phyloP scores from a whole-genome alignment of 2,329 filamentous ascomycete species.

The Shiraia sp. region DNA sequence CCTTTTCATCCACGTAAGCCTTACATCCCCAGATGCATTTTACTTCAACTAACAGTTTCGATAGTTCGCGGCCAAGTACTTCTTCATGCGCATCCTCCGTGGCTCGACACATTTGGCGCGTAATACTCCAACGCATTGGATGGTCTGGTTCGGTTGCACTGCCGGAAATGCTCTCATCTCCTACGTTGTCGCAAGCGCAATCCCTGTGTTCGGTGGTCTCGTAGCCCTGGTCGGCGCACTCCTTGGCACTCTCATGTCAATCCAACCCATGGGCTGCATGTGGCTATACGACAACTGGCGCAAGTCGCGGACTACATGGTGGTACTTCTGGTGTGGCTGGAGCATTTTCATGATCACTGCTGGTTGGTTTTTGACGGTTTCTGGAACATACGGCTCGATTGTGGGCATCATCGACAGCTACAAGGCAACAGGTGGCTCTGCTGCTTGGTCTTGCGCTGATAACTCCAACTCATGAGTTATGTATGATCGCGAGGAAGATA shows the following conservation, averaged over 20 bases:
- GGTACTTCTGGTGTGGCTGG: conserved; percentile 19
- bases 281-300: conserved; percentile 35
- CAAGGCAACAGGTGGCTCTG: conserved; percentile 24
- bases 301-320: conserved; percentile 11
- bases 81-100: conserved; percentile 70
- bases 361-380: conserved; percentile 27
- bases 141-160: conserved; percentile 29
- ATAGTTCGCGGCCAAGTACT: conserved; percentile 30
- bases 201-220: conserved; percentile 33
- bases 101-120: conserved; percentile 65
- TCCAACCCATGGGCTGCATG: conserved; percentile 35
- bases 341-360: conserved; percentile 25
- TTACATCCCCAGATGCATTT: background rate
- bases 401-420: conserved; percentile 32
- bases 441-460: conserved; percentile 30
- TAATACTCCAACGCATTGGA: conserved; percentile 31
- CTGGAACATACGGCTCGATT: conserved; percentile 31
- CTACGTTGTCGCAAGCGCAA: conserved; percentile 30
- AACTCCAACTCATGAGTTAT: conserved; percentile 24
- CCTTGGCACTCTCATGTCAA: conserved; percentile 29
- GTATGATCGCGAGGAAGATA: background rate
- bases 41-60: conserved; percentile 1
- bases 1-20: conserved; percentile 26
- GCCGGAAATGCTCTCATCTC: conserved; percentile 17
- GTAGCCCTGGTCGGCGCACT: conserved; percentile 32